Conservation (phyloP, 1,139 yeast species). For the Suhomyces coccinellae region DNA sequence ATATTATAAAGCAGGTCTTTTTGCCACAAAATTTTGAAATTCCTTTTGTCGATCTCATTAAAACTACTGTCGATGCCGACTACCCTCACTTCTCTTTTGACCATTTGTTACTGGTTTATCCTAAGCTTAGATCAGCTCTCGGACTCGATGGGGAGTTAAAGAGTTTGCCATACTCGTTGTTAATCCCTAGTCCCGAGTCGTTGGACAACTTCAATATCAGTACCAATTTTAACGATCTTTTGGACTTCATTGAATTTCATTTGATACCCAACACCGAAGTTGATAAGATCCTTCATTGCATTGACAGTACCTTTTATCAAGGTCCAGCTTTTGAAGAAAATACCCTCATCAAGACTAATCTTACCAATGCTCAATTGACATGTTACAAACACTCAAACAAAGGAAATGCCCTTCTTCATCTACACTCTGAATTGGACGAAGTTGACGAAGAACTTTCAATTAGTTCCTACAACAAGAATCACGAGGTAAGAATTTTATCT, state of each 20-base stretch:
- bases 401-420: slow-evolving; percentile 33
- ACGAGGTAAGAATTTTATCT: slow-evolving; percentile 62
- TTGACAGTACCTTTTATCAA: slow-evolving; percentile 16
- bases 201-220: slow-evolving; percentile 56
- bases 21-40: slow-evolving; percentile 61
- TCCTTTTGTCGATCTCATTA: slow-evolving; percentile 56
- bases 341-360: slow-evolving; percentile 28
- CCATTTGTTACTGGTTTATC: slow-evolving; percentile 45
- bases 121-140: slow-evolving; percentile 25
- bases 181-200: slow-evolving; percentile 70
- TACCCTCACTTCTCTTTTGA: slow-evolving; percentile 42
- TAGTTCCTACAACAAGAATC: slow-evolving; percentile 53
- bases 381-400: slow-evolving; percentile 50
- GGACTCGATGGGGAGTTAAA: slow-evolving; percentile 19
- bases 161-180: slow-evolving; percentile 57
- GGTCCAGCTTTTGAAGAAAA: slow-evolving; percentile 4
- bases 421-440: slow-evolving; percentile 12
- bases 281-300: slow-evolving; percentile 33
- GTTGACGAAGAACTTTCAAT: slow-evolving; percentile 29
- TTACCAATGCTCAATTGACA: slow-evolving; percentile 38
- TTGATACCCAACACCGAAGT: slow-evolving; percentile 58
- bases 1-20: slow-evolving; percentile 57
- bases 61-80: slow-evolving; percentile 46
- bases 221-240: slow-evolving; percentile 41
- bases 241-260: slow-evolving; percentile 64